Evolutionary conservation across 2,329 filamentous ascomycete genomes (phyloP).

Genomic region (Aaosphaeria pasadenensis): DNA sequence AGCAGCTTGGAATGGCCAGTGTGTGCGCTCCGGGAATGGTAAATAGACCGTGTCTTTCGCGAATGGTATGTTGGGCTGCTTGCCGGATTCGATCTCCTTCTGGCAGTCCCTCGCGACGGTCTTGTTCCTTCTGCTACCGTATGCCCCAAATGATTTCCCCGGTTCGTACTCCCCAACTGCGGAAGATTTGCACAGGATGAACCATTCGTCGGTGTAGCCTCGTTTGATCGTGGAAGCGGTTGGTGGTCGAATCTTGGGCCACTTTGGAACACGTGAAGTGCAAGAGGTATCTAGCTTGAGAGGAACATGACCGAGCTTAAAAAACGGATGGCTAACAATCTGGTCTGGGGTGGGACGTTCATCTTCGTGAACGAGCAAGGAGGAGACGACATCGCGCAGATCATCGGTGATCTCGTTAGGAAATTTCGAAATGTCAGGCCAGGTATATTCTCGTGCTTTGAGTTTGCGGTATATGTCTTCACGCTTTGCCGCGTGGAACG

Average conservation of each 20-base stretch:
- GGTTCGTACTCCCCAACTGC: conserved; percentile 49
- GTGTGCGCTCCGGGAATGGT: conserved; percentile 40
- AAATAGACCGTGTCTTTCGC: conserved; percentile 48
- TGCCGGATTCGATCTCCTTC: conserved; percentile 46
- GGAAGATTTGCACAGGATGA: conserved; percentile 47
- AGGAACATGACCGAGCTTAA: conserved; percentile 73
- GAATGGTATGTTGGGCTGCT: conserved; percentile 49
- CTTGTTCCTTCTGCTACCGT: conserved; percentile 46
- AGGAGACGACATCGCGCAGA: conserved; percentile 74
- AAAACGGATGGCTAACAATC: conserved; percentile 78
- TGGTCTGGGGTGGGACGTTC: conserved; percentile 70
- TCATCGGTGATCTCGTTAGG: conserved; percentile 71
- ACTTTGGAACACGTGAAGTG: conserved; percentile 45
- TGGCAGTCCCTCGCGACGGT: conserved; percentile 51
- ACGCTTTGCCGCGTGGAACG: conserved; percentile 88
- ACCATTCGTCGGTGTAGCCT: conserved; percentile 53
- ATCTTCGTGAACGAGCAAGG: conserved; percentile 72
- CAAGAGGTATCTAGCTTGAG: conserved; percentile 45
- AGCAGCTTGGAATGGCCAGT: conserved; percentile 32
- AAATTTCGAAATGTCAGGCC: conserved; percentile 66
- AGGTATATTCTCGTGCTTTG: conserved; percentile 73
- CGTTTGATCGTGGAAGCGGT: conserved; percentile 42
- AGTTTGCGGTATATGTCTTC: conserved; percentile 76
- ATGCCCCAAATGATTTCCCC: conserved; percentile 46
- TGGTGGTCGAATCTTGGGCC: conserved; percentile 44